phyloP scores from a whole-genome alignment of 2,329 filamentous ascomycete genomes.

The Huntiella decipiens region DNA sequence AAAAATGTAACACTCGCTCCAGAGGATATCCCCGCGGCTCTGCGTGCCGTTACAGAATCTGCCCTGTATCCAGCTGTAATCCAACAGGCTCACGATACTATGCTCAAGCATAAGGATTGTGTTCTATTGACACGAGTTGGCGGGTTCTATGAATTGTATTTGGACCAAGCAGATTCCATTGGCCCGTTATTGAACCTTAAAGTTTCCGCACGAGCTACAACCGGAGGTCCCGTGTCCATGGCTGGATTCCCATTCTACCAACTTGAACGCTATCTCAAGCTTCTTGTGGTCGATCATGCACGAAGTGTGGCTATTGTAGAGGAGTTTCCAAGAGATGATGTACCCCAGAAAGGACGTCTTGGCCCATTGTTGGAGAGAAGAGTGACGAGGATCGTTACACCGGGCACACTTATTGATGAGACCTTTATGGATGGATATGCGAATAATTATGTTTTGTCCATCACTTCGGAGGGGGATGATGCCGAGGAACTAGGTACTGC shows the following conservation, averaged over 20 bases:
- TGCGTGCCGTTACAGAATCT: conserved; percentile 16
- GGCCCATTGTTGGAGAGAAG: conserved; percentile 26
- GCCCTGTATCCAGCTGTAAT: conserved; percentile 70
- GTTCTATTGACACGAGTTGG: conserved; percentile 83
- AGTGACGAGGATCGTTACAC: conserved; percentile 76
- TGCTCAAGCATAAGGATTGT: conserved; percentile 78
- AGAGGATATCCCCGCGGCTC: too few relatives aligned
- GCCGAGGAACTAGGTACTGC: conserved; percentile 46
- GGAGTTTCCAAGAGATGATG: conserved; percentile 51
- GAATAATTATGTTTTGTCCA: conserved; percentile 79
- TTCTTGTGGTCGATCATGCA: conserved; percentile 75
- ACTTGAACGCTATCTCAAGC: conserved; percentile 79
- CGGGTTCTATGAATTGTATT: conserved; percentile 95
- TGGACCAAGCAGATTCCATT: conserved; percentile 81
- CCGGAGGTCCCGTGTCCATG: conserved; percentile 66
- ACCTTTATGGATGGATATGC: conserved; percentile 89
- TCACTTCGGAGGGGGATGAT: conserved; percentile 33
- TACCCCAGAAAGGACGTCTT: conserved; percentile 17
- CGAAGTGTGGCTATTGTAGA: conserved; percentile 88
- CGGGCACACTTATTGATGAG: conserved; percentile 90
- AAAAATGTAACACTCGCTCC: too few relatives aligned
- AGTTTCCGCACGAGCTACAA: conserved; percentile 64
- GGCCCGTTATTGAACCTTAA: conserved; percentile 77
- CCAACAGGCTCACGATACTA: conserved; percentile 71
- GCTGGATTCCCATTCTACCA: conserved; percentile 89